Conservation (phyloP, 2,329 filamentous ascomycete genomes). For the Fusarium graminum region DNA sequence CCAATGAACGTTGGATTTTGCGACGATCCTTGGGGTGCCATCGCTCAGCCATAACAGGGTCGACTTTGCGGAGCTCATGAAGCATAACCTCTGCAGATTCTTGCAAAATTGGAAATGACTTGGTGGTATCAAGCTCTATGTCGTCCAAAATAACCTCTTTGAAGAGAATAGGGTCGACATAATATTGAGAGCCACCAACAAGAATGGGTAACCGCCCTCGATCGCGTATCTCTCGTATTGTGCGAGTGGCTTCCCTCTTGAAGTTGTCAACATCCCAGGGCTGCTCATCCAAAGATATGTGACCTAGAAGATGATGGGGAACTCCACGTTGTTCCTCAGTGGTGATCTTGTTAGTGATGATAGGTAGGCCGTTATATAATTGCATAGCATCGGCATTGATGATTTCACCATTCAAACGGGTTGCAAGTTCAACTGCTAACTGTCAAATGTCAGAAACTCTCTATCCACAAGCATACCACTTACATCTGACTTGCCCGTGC, state of each 20-base stretch:
- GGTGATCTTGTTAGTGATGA: constrained; percentile 95
- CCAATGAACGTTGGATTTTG: constrained; percentile 89
- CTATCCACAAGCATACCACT: constrained; percentile 35
- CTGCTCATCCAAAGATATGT: constrained; percentile 79
- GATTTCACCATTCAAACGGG: constrained; percentile 87
- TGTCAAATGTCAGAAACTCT: constrained; percentile 54
- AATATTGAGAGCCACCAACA: constrained; percentile 96
- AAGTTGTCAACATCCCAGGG: constrained; percentile 89
- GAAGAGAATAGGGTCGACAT: constrained; percentile 90
- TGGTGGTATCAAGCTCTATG: constrained; percentile 53
- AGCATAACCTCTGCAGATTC: constrained; percentile 79
- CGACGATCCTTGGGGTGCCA: constrained; percentile 96
- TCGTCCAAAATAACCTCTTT: constrained; percentile 68
- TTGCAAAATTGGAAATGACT: constrained; percentile 76
- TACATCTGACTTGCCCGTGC: constrained; percentile 94
- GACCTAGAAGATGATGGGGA: constrained; percentile 88
- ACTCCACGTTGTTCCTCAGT: constrained; percentile 80
- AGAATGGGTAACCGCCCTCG: constrained; percentile 88
- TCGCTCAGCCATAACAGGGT: constrained; percentile 87
- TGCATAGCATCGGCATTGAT: constrained; percentile 99
- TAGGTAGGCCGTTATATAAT: constrained; percentile 89
- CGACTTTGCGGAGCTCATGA: constrained; percentile 79
- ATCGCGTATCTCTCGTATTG: constrained; percentile 81
- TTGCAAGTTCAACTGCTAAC: constrained; percentile 91
- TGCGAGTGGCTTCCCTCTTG: constrained; percentile 73